Percentiles rank a stretch among this genome's conserved stretches.
phyloP scores from a whole-genome alignment of 2,329 filamentous ascomycete genomes.

The Allantophomopsis lycopodina region DNA sequence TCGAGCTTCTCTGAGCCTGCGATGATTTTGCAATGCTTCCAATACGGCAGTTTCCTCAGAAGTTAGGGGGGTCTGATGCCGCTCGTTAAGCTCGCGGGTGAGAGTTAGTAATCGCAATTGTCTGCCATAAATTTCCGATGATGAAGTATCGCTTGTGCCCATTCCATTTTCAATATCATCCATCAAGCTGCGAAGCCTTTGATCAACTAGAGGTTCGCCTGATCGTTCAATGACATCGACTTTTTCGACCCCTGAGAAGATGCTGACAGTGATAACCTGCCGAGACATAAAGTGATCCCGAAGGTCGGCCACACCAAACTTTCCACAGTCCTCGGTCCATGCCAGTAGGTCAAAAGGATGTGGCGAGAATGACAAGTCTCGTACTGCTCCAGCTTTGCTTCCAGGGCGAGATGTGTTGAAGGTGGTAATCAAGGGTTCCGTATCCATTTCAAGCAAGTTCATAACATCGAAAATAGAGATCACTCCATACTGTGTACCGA shows the following conservation, averaged over 20 bases:
- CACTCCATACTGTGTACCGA: conserved; percentile 69
- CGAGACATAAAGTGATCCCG: conserved; percentile 51
- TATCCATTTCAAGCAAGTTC: conserved; percentile 26
- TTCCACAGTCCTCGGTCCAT: conserved; percentile 82
- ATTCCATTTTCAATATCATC: conserved; percentile 1
- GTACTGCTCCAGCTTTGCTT: conserved; percentile 62
- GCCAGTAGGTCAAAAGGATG: conserved; percentile 82
- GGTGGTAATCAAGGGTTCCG: conserved; percentile 54
- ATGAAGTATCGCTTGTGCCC: too few species aligned
- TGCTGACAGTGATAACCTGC: conserved; percentile 54
- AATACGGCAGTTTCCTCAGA: conserved; percentile 41
- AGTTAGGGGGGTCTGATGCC: conserved; percentile 20
- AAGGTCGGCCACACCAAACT: conserved; percentile 61
- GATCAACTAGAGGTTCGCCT: conserved; percentile 11
- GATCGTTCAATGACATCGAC: conserved; percentile 11
- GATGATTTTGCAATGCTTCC: conserved; percentile 37
- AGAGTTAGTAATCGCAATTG: too few species aligned
- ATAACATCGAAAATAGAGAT: conserved; percentile 60
- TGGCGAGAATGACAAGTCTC: conserved; percentile 86
- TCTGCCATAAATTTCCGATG: too few species aligned
- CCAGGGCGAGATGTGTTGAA: conserved; percentile 68
- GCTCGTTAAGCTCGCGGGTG: conserved; percentile 9
- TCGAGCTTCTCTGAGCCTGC: conserved; percentile 16
- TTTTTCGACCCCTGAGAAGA: conserved; percentile 32
- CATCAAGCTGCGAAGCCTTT: conserved; percentile 12